phyloP scores from a whole-genome alignment of 768 basidiomycete genomes.

The Trametes cingulata region DNA sequence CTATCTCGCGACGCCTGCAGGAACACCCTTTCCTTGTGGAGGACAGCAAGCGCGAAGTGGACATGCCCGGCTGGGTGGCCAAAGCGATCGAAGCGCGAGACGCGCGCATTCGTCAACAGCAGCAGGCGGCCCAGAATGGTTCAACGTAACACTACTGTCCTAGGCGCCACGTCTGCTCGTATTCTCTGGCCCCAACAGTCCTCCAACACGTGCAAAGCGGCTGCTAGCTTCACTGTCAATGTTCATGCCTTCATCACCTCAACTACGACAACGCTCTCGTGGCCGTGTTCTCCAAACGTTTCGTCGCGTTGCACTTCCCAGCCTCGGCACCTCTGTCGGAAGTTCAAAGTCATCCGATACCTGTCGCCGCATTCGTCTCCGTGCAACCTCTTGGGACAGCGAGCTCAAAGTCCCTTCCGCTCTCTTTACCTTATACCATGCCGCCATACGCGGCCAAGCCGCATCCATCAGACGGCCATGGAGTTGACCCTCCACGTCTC shows the following conservation, averaged over 20 bases:
- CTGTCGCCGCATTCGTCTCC: too few relatives aligned
- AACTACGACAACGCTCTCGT: not conserved
- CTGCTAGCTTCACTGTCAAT: not conserved
- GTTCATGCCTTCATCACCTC: not conserved
- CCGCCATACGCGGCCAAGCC: not conserved
- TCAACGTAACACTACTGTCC: not conserved
- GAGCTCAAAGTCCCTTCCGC: not conserved
- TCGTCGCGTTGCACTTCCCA: not conserved
- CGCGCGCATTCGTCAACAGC: constrained; percentile 20
- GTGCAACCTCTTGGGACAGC: too few relatives aligned
- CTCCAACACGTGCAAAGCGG: not conserved
- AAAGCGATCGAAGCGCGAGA: constrained; percentile 42
- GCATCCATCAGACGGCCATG: not conserved
- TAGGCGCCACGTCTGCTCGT: not conserved
- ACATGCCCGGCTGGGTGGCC: constrained; percentile 85
- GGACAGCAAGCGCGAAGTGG: constrained; percentile 62
- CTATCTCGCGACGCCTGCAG: constrained; percentile 32
- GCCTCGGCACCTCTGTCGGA: not conserved
- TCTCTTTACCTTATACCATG: not conserved
- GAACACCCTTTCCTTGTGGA: constrained; percentile 77
- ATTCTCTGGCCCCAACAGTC: not conserved
- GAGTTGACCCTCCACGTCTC: not conserved
- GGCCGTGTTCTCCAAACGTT: not conserved
- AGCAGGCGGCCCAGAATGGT: constrained; percentile 12
- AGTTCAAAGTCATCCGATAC: not conserved